A percentile compares a stretch with the other conserved stretches of the same genome.
Evolutionary conservation across 1,139 yeast genomes (phyloP).

Genomic region (Kurtzmaniella quercitrusa): DNA sequence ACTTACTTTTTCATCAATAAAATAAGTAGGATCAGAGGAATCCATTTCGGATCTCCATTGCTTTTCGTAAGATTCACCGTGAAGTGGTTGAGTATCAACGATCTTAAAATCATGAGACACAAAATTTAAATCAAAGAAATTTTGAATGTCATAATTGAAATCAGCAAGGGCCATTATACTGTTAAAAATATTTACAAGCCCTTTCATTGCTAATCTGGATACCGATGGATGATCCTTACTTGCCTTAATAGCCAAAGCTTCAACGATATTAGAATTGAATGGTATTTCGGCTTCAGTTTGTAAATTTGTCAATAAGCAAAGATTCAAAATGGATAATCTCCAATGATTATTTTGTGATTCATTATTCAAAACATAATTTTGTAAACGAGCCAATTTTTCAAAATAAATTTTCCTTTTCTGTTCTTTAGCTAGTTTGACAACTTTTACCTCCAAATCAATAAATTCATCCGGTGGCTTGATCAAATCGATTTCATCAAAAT

Average conservation of each 20-base stretch:
- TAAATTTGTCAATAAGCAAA: constrained; percentile 51
- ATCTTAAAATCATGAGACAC: constrained; percentile 33
- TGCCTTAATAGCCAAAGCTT: constrained; percentile 49
- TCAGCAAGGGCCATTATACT: constrained; percentile 51
- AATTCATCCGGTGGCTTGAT: constrained; percentile 64
- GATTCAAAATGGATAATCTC: constrained; percentile 58
- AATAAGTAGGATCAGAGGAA: constrained; percentile 45
- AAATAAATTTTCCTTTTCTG: constrained; percentile 45
- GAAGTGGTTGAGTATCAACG: constrained; percentile 37
- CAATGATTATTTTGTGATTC: constrained; percentile 52
- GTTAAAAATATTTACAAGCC: constrained; percentile 54
- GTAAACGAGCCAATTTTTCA: constrained; percentile 39
- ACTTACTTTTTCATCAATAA: constrained; percentile 52
- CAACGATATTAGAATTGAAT: constrained; percentile 40
- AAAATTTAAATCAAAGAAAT: constrained; percentile 41
- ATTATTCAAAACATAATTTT: constrained; percentile 37
- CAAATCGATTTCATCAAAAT: constrained; percentile 39
- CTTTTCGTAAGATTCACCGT: constrained; percentile 29
- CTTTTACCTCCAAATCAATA: constrained; percentile 52
- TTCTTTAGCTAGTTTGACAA: constrained; percentile 57
- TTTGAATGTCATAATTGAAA: constrained; percentile 48
- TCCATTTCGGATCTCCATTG: constrained; percentile 55
- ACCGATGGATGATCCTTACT: constrained; percentile 72
- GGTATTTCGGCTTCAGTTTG: constrained; percentile 55
- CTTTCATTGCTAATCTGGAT: constrained; percentile 60